Conservation (phyloP, 2,329 filamentous ascomycete species). For the Exophiala alcalophila region DNA sequence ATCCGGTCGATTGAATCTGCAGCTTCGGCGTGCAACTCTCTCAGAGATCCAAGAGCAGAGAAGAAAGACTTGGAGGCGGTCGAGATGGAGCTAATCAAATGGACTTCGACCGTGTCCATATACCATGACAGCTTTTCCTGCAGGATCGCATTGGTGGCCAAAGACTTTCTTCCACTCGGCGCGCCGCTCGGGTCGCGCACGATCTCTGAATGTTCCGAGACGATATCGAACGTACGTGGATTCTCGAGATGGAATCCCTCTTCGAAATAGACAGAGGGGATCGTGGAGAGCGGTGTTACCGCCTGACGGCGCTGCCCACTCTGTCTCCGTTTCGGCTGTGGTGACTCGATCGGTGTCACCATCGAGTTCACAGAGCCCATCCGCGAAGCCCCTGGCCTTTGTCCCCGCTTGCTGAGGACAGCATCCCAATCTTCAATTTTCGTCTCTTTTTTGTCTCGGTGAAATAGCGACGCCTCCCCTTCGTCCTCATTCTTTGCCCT, state of each 20-base stretch:
- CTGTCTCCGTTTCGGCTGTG: conserved; percentile 48
- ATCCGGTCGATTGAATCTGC: conserved; percentile 88
- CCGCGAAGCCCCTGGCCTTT: conserved; percentile 38
- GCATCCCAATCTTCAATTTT: conserved; percentile 49
- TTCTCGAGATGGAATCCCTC: conserved; percentile 94
- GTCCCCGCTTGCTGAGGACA: conserved; percentile 44
- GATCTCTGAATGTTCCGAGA: conserved; percentile 95
- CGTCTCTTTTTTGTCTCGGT: conserved; percentile 42
- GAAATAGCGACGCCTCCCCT: conserved; percentile 51
- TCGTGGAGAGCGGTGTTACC: conserved; percentile 83
- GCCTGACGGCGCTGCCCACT: conserved; percentile 62
- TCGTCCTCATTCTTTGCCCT: conserved; percentile 76
- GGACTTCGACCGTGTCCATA: conserved; percentile 98
- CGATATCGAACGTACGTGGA: conserved; percentile 90
- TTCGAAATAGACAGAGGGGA: conserved; percentile 91
- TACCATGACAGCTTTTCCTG: conserved; percentile 99
- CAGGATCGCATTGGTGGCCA: conserved; percentile 93
- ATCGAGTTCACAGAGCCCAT: conserved; percentile 45
- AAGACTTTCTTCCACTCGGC: conserved; percentile 65
- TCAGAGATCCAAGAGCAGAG: conserved; percentile 82
- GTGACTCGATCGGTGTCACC: conserved; percentile 48
- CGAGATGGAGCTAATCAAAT: conserved; percentile 93
- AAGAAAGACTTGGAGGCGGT: conserved; percentile 96
- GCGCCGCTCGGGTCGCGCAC: conserved; percentile 65
- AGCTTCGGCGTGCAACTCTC: conserved; percentile 87